A percentile compares a stretch with the other conserved stretches of the same genome.
These are phyloP conservation scores for Fusarium buxicola DNA, from an alignment of 2,329 filamentous ascomycete species.

Conservation along the genomic window DNA sequence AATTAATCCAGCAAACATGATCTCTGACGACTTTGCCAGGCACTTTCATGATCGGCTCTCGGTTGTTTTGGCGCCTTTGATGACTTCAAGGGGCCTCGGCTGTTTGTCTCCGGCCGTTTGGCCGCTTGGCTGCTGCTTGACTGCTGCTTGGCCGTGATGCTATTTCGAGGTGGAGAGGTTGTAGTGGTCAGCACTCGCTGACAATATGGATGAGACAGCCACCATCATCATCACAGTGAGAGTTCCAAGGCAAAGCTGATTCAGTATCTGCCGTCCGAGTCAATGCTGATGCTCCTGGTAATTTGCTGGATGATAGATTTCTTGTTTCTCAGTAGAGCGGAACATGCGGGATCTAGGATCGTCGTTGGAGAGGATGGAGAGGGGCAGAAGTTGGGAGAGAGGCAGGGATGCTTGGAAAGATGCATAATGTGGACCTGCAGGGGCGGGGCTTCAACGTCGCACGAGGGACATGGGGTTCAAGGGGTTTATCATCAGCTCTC, in stretches of 20 bases:
- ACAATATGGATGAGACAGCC: conserved; percentile 37
- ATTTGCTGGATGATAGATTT: conserved; percentile 22
- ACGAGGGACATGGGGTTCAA: conserved; percentile 25
- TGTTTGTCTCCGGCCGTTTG: conserved; percentile 1
- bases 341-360: conserved; percentile 19
- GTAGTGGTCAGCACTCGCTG: conserved; percentile 23
- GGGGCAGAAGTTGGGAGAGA: conserved; percentile 6
- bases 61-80: conserved; percentile 14
- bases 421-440: conserved; percentile 40
- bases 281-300: conserved; percentile 31
- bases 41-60: conserved; percentile 11
- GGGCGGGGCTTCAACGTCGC: conserved; percentile 29
- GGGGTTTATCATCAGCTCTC: conserved; percentile 24
- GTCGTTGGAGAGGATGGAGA: conserved; percentile 8
- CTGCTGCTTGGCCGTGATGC: conserved; percentile 19
- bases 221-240: conserved; percentile 2
- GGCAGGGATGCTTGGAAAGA: conserved; percentile 32
- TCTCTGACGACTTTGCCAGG: conserved; percentile 8
- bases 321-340: conserved; percentile 8
- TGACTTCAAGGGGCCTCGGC: neutral
- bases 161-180: conserved; percentile 20
- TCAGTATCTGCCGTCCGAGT: conserved; percentile 11
- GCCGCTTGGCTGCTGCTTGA: neutral
- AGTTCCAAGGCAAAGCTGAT: conserved; percentile 8
- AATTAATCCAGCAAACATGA: conserved; percentile 25